Percentiles rank a stretch among this genome's conserved stretches.
phyloP scores from a whole-genome alignment of 2,329 filamentous ascomycete genomes.

The Penicillium freii region DNA sequence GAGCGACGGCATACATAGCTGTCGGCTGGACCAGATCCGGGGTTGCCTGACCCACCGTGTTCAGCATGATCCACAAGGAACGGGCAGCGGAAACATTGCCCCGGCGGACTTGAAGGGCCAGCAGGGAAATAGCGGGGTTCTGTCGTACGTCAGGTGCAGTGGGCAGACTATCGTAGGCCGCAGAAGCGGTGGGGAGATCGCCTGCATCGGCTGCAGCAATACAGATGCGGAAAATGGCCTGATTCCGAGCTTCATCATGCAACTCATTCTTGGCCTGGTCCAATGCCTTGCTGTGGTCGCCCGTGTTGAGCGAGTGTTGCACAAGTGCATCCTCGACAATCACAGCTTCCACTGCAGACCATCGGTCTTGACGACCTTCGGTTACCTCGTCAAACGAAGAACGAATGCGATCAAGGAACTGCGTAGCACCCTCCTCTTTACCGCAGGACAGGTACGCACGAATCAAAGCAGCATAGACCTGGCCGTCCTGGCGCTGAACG shows the following conservation, averaged over 20 bases:
- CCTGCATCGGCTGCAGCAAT: constrained; percentile 77
- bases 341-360: constrained; percentile 65
- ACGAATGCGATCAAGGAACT: constrained; percentile 80
- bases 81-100: constrained; percentile 76
- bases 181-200: constrained; percentile 64
- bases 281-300: constrained; percentile 71
- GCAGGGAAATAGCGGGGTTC: constrained; percentile 69
- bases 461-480: constrained; percentile 88
- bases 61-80: constrained; percentile 76
- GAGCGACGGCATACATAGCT: constrained; percentile 83
- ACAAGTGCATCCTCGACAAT: constrained; percentile 75
- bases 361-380: constrained; percentile 55
- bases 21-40: constrained; percentile 77
- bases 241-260: constrained; percentile 59
- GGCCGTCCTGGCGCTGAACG: constrained; percentile 70
- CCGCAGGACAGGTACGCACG: constrained; percentile 82
- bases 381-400: constrained; percentile 50
- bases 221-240: constrained; percentile 71
- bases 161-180: constrained; percentile 62
- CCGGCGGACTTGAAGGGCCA: constrained; percentile 80
- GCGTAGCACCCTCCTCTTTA: constrained; percentile 75
- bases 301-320: constrained; percentile 69
- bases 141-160: constrained; percentile 52
- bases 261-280: constrained; percentile 62
- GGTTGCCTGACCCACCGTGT: constrained; percentile 56